Conservation (phyloP, 176 grass and related monocot genomes). For the Oryza officinalis region DNA sequence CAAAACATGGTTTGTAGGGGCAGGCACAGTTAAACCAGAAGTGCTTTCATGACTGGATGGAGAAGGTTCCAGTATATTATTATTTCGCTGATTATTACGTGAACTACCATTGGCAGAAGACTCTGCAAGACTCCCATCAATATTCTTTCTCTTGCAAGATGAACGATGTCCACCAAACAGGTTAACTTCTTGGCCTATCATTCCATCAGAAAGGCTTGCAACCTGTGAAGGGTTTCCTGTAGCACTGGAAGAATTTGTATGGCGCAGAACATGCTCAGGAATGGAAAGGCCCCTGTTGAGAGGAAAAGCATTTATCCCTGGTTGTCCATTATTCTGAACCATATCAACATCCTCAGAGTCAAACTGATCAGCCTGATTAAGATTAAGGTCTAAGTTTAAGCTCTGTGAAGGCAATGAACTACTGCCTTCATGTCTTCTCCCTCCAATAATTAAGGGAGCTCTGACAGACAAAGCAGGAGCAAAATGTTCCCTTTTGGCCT, state of each 20-base stretch:
- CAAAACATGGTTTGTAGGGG: slow-evolving; percentile 33
- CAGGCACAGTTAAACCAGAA: slow-evolving; percentile 34
- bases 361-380: slow-evolving; percentile 61
- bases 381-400: slow-evolving; percentile 57
- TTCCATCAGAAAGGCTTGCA: slow-evolving; percentile 29
- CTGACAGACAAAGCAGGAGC: slow-evolving; percentile 36
- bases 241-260: slow-evolving; percentile 25
- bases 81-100: slow-evolving; percentile 34
- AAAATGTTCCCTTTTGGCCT: slow-evolving; percentile 54
- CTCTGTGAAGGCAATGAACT: slow-evolving; percentile 48
- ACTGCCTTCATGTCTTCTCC: slow-evolving; percentile 47
- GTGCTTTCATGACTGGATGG: slow-evolving; percentile 24
- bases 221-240: slow-evolving; percentile 29
- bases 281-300: slow-evolving; percentile 30
- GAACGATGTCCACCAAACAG: slow-evolving; percentile 17
- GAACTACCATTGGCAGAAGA: slow-evolving; percentile 58
- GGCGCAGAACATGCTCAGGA: slow-evolving; percentile 7
- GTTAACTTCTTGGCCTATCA: slow-evolving; percentile 8
- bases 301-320: slow-evolving; percentile 33
- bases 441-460: slow-evolving; percentile 37
- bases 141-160: slow-evolving; percentile 57
- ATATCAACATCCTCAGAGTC: slow-evolving; percentile 38
- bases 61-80: slow-evolving; percentile 30
- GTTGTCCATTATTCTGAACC: slow-evolving; percentile 27
- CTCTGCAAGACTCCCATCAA: slow-evolving; percentile 45